phyloP scores from a whole-genome alignment of 768 basidiomycete species.

The Psilocybe cubensis region DNA sequence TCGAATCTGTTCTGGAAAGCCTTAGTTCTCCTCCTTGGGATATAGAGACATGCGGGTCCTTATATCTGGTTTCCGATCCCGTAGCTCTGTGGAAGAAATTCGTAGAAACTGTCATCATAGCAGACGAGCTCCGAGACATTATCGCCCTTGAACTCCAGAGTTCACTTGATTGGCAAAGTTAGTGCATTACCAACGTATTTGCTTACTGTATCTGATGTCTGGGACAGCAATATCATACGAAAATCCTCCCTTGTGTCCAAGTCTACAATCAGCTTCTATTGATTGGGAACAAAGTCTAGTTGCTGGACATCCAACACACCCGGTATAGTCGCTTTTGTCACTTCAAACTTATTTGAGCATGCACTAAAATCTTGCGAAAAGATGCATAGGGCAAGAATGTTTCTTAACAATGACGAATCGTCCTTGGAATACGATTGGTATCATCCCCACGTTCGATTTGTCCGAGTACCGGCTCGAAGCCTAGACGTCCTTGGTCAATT shows the following conservation, averaged over 20 bases:
- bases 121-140: constrained; percentile 35
- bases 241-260: constrained; percentile 48
- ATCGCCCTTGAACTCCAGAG: constrained; percentile 53
- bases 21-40: constrained; percentile 18
- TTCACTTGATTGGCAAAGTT: constrained; percentile 59
- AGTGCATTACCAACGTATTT: constrained; percentile 12
- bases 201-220: neutral
- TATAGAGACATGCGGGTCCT: constrained; percentile 22
- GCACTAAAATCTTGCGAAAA: constrained; percentile 20
- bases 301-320: constrained; percentile 63
- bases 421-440: constrained; percentile 54
- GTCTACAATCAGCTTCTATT: constrained; percentile 43
- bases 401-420: constrained; percentile 28
- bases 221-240: constrained; percentile 49
- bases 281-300: constrained; percentile 64
- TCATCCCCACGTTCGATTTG: constrained; percentile 52
- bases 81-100: constrained; percentile 47
- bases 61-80: constrained; percentile 33
- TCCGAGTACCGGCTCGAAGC: constrained; percentile 38
- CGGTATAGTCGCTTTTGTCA: constrained; percentile 37
- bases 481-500: constrained; percentile 49
- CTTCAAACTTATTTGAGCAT: neutral
- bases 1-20: constrained; percentile 19
- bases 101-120: constrained; percentile 38
- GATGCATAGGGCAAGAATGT: constrained; percentile 61